phyloP scores from a whole-genome alignment of 257 asterid species.

The Echium plantagineum region DNA sequence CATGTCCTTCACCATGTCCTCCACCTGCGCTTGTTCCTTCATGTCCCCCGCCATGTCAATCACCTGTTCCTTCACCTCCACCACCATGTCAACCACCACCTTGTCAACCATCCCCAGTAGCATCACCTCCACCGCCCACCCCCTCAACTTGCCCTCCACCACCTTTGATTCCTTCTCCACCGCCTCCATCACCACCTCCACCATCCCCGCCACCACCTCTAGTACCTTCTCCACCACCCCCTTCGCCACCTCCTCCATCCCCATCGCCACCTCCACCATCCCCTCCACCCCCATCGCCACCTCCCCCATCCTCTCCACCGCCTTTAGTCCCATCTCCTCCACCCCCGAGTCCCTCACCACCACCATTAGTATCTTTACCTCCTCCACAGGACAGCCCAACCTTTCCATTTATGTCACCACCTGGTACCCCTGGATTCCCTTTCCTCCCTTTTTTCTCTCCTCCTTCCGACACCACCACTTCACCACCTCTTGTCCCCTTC shows the following conservation, averaged over 20 bases:
- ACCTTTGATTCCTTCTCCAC: neutral
- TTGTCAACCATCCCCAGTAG: slow-evolving; percentile 1
- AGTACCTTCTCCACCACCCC: neutral
- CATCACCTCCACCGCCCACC: neutral
- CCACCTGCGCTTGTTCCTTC: slow-evolving; percentile 6
- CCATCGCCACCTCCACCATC: slow-evolving; percentile 11
- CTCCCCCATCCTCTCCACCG: too few species aligned
- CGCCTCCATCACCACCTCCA: neutral
- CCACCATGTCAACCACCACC: slow-evolving; percentile 8
- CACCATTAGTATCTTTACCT: slow-evolving; percentile 10
- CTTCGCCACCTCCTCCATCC: neutral
- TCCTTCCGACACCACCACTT: neutral
- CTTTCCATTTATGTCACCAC: slow-evolving; percentile 2
- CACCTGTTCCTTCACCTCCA: neutral
- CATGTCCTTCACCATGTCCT: neutral
- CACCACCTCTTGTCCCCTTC: slow-evolving; percentile 7
- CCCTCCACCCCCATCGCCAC: too few species aligned
- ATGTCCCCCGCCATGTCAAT: neutral
- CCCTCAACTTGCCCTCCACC: too few species aligned
- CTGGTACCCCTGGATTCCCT: slow-evolving; percentile 20
- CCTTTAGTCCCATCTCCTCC: slow-evolving; percentile 15
- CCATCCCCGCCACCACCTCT: slow-evolving; percentile 2
- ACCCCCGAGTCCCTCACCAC: slow-evolving; percentile 9
- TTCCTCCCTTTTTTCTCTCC: slow-evolving; percentile 18
- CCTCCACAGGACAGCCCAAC: slow-evolving; percentile 10